Base-by-base conservation (phyloP, 176 grass and related monocot genomes). In the Musa acuminata region DNA sequence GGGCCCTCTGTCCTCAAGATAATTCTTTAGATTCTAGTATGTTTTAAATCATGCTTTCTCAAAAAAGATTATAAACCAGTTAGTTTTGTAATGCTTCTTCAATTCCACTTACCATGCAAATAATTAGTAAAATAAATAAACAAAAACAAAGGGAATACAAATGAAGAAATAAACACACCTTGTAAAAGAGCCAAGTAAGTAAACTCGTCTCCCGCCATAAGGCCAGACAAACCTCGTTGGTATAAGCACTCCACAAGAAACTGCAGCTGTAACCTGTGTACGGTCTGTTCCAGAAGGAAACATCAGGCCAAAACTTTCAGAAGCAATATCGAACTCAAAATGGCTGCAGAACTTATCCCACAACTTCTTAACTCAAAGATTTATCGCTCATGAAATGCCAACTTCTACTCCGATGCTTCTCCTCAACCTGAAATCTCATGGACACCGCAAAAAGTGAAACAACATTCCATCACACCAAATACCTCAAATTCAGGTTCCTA, bases 201-300 rank as follows among this genome's bases (percentile, higher is more conserved):
- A 95, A 78, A 99, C 96, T 26, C 83, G 82, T 79, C 57, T 99
- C 19, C 91, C 96, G 69, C 96, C 96, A 63, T 99, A 91, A 10
- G 91, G 91, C 96, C 96, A 99, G 0, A 95, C 84, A 67, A 99
- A 95, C 62, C 91, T 80, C 25, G 86, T 67, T 2, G 84, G 88
- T 75, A 99, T 80, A 62, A 59, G 19, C 17, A 51, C 5, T 21
- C 80, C 80, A 74, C 90, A 83, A 62, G 81, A 80, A 58, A 85
- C 81, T 71, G 48, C 69, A 55, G 50, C 76, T 64, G 84, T 72
- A 11, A 94, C 88, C 64, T 77, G 82, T 65, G 78, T 75, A 81
- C 88, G 77, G 82, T 95, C 91, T 54, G 88, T 82, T 69, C 80
- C 88, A 57, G 87, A 80, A 43, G 91, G 87, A 72, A 95, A 99